Base-by-base conservation (phyloP, 2,329 filamentous ascomycete species). In the Tolypocladium amazonense region DNA sequence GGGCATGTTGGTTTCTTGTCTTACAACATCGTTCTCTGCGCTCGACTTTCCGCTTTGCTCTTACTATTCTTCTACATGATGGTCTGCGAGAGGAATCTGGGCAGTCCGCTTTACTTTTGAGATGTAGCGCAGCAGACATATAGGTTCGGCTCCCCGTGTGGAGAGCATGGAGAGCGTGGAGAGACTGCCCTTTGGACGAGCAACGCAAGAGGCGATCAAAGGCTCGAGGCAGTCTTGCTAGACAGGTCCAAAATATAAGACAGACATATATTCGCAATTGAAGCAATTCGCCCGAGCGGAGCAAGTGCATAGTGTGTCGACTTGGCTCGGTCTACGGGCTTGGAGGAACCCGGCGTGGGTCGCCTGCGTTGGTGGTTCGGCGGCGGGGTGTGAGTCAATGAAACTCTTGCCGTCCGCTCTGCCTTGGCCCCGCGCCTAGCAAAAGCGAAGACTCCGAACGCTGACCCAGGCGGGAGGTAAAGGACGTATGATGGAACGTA, bases 171-270 rank as follows among this genome's bases (percentile, higher is more conserved):
- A n/a, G n/a, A n/a, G 27, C 27, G n/a, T 35, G 47, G 47, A 30
- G 15, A 15, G 15, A 18, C 6, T 33, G 47, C 27, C 4, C 35
- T 53, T 53, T 30, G 50, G 20, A 23, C 27, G 50, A n/a, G 30
- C 27, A 18, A 53, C 20, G 11, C 18, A 18, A 53, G 25, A 53
- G n/a, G 30, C 30, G 30, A 30, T 20, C 30, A 12, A 35, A 20
- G 27, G 20, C 18, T n/a, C 30, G n/a, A 9, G 27, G 35, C 35
- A 52, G 35, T 18, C 30, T 41, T 58, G n/a, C 11, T 33, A 58
- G 50, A 55, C 37, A 58, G 57, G 25, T 55, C 38, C 54, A 54
- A 35, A 54, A 58, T 58, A 52, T 58, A 53, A 25, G 45, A 53
- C 37, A 54, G 25, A 41, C 20, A 37, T 37, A 54, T 54, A 54